Percentiles rank a stretch among this genome's conserved stretches.
Conservation (phyloP, 1,284 basidiomycete genomes). For the Papiliotrema nemorosa region DNA sequence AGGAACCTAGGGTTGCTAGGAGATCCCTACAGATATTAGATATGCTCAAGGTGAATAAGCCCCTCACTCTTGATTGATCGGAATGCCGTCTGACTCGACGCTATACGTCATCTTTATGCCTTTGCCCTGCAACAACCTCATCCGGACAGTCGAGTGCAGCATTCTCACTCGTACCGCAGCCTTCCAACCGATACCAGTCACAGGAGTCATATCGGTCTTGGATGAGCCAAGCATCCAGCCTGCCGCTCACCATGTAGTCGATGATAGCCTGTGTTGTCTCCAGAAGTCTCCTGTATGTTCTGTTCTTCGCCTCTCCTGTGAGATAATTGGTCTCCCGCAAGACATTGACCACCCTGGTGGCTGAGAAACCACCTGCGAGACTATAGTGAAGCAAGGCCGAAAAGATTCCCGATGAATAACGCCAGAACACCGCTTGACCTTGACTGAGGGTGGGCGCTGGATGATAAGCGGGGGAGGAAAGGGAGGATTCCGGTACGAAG, state of each 20-base stretch:
- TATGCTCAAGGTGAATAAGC: background rate
- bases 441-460: constrained; percentile 13
- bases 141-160: constrained; percentile 22
- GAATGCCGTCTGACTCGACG: constrained; percentile 16
- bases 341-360: constrained; percentile 17
- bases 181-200: constrained; percentile 24
- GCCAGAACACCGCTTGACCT: constrained; percentile 28
- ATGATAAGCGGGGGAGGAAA: background rate
- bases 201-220: constrained; percentile 24
- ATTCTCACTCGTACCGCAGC: constrained; percentile 20
- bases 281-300: constrained; percentile 22
- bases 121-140: constrained; percentile 8
- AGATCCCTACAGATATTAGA: constrained; percentile 12
- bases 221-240: background rate
- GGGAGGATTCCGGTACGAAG: background rate
- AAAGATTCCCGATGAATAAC: constrained; percentile 24
- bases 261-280: constrained; percentile 29
- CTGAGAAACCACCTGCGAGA: constrained; percentile 25
- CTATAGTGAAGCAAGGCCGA: constrained; percentile 22
- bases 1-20: constrained; percentile 22
- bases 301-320: constrained; percentile 19
- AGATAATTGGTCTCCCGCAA: constrained; percentile 25
- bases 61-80: constrained; percentile 28
- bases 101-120: constrained; percentile 18
- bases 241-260: constrained; percentile 22